Evolutionary conservation across 2,329 filamentous ascomycete species (phyloP).

Genomic region (Cladophialophora psammophila): DNA sequence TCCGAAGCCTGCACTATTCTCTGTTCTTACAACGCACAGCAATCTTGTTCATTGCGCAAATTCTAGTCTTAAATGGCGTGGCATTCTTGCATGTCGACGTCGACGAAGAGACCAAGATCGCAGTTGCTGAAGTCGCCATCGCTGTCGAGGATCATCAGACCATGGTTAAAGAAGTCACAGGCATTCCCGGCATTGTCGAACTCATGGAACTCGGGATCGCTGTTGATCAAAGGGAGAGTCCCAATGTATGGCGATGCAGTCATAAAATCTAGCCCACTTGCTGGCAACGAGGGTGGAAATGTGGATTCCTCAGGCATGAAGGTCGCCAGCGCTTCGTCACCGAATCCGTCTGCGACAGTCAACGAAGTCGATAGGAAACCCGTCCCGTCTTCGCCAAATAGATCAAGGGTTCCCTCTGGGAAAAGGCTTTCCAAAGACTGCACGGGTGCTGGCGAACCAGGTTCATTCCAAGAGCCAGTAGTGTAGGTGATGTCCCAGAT

Average conservation of each 20-base stretch:
- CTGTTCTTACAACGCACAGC: not conserved
- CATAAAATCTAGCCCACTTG: not conserved
- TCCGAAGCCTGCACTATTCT: not conserved
- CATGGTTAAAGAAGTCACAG: not conserved
- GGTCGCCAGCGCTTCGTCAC: not conserved
- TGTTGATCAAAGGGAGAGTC: not conserved
- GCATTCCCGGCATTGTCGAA: conserved; percentile 1
- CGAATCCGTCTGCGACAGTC: not conserved
- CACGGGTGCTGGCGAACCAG: not conserved
- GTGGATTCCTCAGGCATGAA: not conserved
- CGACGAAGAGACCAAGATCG: not conserved
- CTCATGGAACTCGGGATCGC: not conserved
- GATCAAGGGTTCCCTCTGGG: not conserved
- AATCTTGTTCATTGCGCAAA: not conserved
- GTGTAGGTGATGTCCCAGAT: not conserved
- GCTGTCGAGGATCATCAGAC: not conserved
- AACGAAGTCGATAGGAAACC: not conserved
- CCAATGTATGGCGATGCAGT: not conserved
- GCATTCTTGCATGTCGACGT: not conserved
- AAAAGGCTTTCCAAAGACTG: not conserved
- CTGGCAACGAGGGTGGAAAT: not conserved
- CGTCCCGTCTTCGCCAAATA: not conserved
- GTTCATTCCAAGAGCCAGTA: not conserved
- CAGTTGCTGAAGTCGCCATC: not conserved
- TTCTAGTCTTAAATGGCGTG: not conserved